Evolutionary conservation across 495 filamentous ascomycete genomes (phyloP).

Genomic region (Lophium mytilinum): DNA sequence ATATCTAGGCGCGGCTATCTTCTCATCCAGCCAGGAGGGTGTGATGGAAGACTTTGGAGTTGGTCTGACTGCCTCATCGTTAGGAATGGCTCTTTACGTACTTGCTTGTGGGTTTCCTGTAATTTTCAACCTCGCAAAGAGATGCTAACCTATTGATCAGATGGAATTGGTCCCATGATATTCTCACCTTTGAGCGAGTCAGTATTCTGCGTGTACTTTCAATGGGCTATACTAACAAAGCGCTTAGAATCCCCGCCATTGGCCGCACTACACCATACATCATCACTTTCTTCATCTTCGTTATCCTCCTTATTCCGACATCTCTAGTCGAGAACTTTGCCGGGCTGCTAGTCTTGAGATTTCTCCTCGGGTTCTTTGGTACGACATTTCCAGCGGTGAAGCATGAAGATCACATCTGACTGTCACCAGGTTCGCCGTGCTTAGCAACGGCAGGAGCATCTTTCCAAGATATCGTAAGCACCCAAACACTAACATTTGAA

Average conservation of each 20-base stretch:
- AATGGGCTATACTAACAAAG: too few species aligned
- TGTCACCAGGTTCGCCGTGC: not conserved
- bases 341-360: conserved; percentile 41
- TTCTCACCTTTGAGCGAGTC: conserved; percentile 21
- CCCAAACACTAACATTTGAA: not conserved
- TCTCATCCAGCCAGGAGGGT: not conserved
- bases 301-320: conserved; percentile 41
- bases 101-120: not conserved
- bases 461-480: conserved; percentile 13
- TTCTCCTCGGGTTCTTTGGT: conserved; percentile 45
- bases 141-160: too few species aligned
- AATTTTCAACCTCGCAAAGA: not conserved
- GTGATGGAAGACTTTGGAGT: not conserved
- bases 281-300: conserved; percentile 35
- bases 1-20: not conserved
- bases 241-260: conserved; percentile 25
- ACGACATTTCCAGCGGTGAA: conserved; percentile 11
- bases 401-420: conserved; percentile 17
- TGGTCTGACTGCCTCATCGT: not conserved
- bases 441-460: conserved; percentile 19
- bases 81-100: not conserved
- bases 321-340: conserved; percentile 39
- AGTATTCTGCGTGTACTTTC: not conserved
- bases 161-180: conserved; percentile 32
- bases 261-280: conserved; percentile 38